Conservation (phyloP, 2,329 filamentous ascomycete species). For the Cordyceps cateniannulata region DNA sequence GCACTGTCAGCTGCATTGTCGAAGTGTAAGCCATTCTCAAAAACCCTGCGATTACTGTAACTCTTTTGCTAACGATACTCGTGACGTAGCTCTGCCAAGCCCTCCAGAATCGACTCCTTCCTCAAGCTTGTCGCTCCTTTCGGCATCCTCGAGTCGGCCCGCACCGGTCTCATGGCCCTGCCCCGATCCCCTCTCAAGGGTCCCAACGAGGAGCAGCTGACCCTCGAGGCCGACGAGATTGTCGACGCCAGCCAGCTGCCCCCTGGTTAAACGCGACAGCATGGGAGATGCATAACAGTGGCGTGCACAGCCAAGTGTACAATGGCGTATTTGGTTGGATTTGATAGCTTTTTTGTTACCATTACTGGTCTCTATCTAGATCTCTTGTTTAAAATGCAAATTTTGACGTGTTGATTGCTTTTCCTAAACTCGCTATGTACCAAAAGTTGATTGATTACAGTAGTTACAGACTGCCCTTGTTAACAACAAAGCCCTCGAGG, state of each 20-base stretch:
- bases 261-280: conserved; percentile 58
- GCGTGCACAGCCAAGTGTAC: not conserved
- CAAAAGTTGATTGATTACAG: not conserved
- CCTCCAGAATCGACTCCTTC: conserved; percentile 89
- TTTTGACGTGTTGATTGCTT: not conserved
- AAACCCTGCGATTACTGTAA: conserved; percentile 12
- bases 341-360: conserved; percentile 7
- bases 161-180: conserved; percentile 94
- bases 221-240: conserved; percentile 87
- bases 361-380: conserved; percentile 7
- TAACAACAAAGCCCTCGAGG: conserved; percentile 87
- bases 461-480: conserved; percentile 66
- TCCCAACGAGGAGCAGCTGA: conserved; percentile 59
- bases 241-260: conserved; percentile 92
- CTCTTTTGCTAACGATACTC: conserved; percentile 18
- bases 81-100: conserved; percentile 72
- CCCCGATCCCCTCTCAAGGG: conserved; percentile 84
- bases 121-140: conserved; percentile 93
- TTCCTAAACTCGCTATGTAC: not conserved
- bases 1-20: conserved; percentile 97
- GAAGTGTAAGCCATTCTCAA: conserved; percentile 66
- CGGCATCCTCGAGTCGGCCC: conserved; percentile 90
- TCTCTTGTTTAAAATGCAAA: conserved; percentile 8
- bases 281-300: not conserved
- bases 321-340: conserved; percentile 19